phyloP scores from a whole-genome alignment of 352 stramenopile species.

The Pythium apleroticum region DNA sequence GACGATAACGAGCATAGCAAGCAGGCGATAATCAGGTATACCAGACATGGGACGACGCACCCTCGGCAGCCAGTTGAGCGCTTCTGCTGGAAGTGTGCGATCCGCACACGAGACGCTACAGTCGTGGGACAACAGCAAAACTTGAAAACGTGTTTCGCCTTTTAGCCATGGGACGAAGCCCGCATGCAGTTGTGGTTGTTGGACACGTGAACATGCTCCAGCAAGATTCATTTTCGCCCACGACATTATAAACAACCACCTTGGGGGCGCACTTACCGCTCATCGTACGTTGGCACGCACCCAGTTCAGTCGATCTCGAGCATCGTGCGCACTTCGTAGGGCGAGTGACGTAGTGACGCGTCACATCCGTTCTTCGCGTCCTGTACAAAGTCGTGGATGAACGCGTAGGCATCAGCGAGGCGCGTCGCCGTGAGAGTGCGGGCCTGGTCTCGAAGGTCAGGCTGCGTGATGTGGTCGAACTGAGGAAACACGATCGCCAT shows the following conservation, averaged over 20 bases:
- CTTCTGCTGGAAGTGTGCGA: not conserved
- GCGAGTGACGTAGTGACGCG: constrained; percentile 54
- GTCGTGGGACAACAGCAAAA: too few species aligned
- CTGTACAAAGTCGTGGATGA: constrained; percentile 61
- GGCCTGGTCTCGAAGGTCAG: constrained; percentile 43
- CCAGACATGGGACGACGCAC: not conserved
- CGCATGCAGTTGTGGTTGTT: not conserved
- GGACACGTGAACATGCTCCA: not conserved
- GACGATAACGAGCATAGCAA: too few species aligned
- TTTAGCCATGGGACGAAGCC: too few species aligned
- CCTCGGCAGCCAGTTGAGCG: not conserved
- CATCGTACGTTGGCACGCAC: not conserved
- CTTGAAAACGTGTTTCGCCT: too few species aligned
- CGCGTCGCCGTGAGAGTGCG: constrained; percentile 34
- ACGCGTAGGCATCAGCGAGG: constrained; percentile 48
- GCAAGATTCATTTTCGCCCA: not conserved
- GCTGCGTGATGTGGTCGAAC: constrained; percentile 54
- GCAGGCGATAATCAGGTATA: not conserved
- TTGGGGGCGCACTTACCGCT: constrained; percentile 7
- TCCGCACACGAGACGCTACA: not conserved
- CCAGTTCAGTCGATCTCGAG: constrained; percentile 52
- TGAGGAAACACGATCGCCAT: constrained; percentile 52
- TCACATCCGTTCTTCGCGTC: constrained; percentile 41
- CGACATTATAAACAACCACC: too few species aligned
- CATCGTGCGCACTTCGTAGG: constrained; percentile 58